Evolutionary conservation across 177 flowering plant species (phyloP).

Genomic region (Vitis hybrid): DNA sequence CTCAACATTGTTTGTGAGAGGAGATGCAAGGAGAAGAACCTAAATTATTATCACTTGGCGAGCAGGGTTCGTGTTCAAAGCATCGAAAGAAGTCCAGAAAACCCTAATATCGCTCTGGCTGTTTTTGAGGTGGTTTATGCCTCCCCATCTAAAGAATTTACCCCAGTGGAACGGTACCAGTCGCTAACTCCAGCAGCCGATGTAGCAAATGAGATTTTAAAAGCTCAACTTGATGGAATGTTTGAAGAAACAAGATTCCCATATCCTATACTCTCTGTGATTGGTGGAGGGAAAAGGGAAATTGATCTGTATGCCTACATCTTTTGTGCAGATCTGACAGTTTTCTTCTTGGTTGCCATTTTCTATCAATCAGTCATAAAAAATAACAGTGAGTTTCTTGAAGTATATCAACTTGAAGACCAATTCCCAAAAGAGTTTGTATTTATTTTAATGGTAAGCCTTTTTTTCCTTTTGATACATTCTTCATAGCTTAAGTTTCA

Average conservation of each 20-base stretch:
- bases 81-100: slow-evolving; percentile 80
- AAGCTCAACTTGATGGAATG: slow-evolving; percentile 44
- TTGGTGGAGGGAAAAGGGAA: slow-evolving; percentile 88
- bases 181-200: slow-evolving; percentile 89
- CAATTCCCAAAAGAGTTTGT: slow-evolving; percentile 86
- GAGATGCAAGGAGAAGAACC: slow-evolving; percentile 52
- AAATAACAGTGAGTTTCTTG: slow-evolving; percentile 78
- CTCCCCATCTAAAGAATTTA: slow-evolving; percentile 47
- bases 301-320: slow-evolving; percentile 84
- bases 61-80: slow-evolving; percentile 82
- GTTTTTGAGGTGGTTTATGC: slow-evolving; percentile 84
- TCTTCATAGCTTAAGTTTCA: neutral
- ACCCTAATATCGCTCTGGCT: slow-evolving; percentile 55
- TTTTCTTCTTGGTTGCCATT: slow-evolving; percentile 80
- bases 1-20: slow-evolving; percentile 49
- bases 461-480: neutral
- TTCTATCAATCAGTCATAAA: slow-evolving; percentile 78
- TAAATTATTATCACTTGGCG: slow-evolving; percentile 34
- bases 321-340: slow-evolving; percentile 81
- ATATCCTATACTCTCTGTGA: slow-evolving; percentile 67
- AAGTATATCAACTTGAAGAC: slow-evolving; percentile 93
- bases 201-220: slow-evolving; percentile 67
- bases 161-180: slow-evolving; percentile 42
- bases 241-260: slow-evolving; percentile 65
- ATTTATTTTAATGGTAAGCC: slow-evolving; percentile 66